Evolutionary conservation across 164 flowering plant genomes (phyloP).

Genomic region (Litsea cubeba): DNA sequence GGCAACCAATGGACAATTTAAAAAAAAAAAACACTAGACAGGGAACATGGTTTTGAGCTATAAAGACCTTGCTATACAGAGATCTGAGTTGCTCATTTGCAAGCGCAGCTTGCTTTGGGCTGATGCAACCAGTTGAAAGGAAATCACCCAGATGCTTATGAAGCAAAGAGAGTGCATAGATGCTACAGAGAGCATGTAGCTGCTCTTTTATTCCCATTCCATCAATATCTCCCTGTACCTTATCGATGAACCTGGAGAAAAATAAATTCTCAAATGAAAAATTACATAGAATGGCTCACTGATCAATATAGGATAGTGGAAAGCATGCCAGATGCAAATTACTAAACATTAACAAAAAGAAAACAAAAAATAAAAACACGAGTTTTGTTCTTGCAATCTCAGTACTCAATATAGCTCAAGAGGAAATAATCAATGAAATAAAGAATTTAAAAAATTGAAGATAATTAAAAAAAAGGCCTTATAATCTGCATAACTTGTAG

Average conservation of each 20-base stretch:
- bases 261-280: not conserved
- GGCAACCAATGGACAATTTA: not conserved
- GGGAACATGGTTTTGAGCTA: not conserved
- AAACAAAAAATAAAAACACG: too few relatives aligned
- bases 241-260: conserved; percentile 67
- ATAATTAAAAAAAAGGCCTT: too few relatives aligned
- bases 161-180: conserved; percentile 65
- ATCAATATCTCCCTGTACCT: conserved; percentile 65
- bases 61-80: conserved; percentile 65
- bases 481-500: too few relatives aligned
- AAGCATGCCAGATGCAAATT: too few relatives aligned
- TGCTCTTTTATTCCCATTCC: conserved; percentile 84
- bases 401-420: not conserved
- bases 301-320: not conserved
- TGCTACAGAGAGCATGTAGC: conserved; percentile 50
- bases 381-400: not conserved
- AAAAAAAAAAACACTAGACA: not conserved
- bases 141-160: conserved; percentile 87
- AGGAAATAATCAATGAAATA: too few relatives aligned
- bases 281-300: not conserved
- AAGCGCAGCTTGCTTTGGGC: conserved; percentile 79
- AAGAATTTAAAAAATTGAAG: too few relatives aligned
- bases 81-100: conserved; percentile 81
- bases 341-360: too few relatives aligned
- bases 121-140: conserved; percentile 65